Conservation (phyloP, 176 grass and related monocot species). For the Phragmites australis region DNA sequence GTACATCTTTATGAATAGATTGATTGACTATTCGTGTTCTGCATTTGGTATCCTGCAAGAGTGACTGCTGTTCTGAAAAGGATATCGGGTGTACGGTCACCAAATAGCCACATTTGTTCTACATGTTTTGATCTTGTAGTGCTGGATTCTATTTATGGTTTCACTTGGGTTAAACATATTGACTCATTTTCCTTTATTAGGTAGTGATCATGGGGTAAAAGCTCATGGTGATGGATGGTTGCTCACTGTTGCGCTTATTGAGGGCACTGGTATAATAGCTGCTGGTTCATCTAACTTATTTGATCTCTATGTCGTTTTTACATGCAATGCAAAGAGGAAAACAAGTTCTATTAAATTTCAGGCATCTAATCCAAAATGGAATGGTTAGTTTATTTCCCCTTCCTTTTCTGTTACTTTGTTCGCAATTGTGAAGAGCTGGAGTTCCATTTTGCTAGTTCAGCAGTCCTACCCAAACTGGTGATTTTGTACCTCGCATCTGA, state of each 20-base stretch:
- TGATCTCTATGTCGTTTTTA: conserved; percentile 87
- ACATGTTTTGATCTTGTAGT: conserved; percentile 28
- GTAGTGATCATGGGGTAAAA: conserved; percentile 91
- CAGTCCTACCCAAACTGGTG: background rate
- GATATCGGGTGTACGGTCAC: background rate
- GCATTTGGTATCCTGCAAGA: no score
- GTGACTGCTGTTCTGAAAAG: conserved; percentile 2
- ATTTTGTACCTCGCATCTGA: background rate
- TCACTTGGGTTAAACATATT: background rate
- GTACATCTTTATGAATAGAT: background rate
- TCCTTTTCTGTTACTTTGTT: background rate
- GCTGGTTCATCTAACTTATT: conserved; percentile 56
- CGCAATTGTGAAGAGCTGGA: background rate
- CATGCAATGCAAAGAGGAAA: conserved; percentile 80
- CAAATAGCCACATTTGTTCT: background rate
- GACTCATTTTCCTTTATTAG: conserved; percentile 36
- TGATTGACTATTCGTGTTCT: conserved; percentile 13
- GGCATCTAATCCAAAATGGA: conserved; percentile 86
- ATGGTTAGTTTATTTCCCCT: conserved; percentile 56
- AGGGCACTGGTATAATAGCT: conserved; percentile 59
- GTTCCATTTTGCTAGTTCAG: background rate
- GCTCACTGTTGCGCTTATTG: conserved; percentile 89
- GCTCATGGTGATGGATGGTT: conserved; percentile 97
- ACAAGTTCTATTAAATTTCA: conserved; percentile 98
- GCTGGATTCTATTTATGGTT: background rate